These are phyloP conservation scores for Venturia pyrina DNA, from an alignment of 2,329 filamentous ascomycete genomes.

Conservation along the genomic window DNA sequence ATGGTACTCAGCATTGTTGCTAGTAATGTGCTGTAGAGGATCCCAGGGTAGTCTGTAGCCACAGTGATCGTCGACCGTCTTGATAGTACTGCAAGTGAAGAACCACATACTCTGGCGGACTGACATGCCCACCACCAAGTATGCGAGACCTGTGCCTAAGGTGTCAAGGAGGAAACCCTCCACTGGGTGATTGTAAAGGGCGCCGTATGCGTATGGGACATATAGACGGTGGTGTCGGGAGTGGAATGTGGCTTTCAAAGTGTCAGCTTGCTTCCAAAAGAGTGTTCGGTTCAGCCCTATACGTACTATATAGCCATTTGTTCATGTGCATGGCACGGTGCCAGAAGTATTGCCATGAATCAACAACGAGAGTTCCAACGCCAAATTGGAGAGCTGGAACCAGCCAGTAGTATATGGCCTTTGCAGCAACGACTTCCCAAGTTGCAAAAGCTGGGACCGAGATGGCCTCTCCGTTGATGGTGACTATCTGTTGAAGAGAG, in stretches of 20 bases:
- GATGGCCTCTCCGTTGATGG: constrained; percentile 39
- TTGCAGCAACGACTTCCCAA: constrained; percentile 72
- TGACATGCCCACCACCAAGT: constrained; percentile 74
- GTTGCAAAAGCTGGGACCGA: constrained; percentile 62
- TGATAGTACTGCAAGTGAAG: constrained; percentile 81
- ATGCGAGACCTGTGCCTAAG: constrained; percentile 72
- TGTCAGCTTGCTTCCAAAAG: constrained; percentile 11
- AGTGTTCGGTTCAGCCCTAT: neutral
- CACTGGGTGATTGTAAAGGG: constrained; percentile 90
- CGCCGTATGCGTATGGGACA: constrained; percentile 93
- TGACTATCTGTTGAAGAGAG: constrained; percentile 50
- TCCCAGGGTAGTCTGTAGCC: constrained; percentile 95
- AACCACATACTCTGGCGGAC: constrained; percentile 79
- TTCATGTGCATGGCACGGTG: constrained; percentile 97
- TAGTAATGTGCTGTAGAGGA: constrained; percentile 80
- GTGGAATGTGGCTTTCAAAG: constrained; percentile 65
- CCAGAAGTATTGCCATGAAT: constrained; percentile 97
- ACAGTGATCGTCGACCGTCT: constrained; percentile 96
- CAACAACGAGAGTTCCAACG: constrained; percentile 64
- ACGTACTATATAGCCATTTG: constrained; percentile 89
- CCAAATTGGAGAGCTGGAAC: constrained; percentile 71
- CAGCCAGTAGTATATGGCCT: constrained; percentile 66
- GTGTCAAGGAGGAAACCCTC: constrained; percentile 94
- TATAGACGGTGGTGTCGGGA: constrained; percentile 94
- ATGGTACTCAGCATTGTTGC: constrained; percentile 93